A percentile compares a stretch with the other conserved stretches of the same genome.
Evolutionary conservation across 2,329 filamentous ascomycete species (phyloP).

Genomic region (Penicillium sp.): DNA sequence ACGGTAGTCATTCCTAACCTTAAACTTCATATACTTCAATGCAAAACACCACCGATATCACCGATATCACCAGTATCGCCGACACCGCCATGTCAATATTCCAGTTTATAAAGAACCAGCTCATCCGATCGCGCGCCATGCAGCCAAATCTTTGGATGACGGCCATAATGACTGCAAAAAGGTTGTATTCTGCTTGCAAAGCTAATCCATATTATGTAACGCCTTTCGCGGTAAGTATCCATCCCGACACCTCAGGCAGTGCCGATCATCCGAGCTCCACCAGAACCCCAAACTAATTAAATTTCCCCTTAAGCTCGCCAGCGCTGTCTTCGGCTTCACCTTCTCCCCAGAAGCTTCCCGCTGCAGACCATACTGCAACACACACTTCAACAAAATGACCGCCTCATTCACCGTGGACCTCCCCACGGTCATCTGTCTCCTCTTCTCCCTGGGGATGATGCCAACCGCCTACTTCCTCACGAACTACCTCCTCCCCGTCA

Average conservation of each 20-base stretch:
- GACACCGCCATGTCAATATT: background rate
- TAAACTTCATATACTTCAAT: background rate
- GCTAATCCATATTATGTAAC: background rate
- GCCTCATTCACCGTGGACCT: constrained; percentile 39
- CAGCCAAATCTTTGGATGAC: background rate
- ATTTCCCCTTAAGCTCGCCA: constrained; percentile 1
- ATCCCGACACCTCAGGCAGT: background rate
- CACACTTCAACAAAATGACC: constrained; percentile 3
- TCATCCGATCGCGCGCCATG: background rate
- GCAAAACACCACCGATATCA: background rate
- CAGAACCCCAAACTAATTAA: background rate
- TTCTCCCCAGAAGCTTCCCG: background rate
- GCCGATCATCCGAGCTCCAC: background rate
- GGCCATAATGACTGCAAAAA: background rate
- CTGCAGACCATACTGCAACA: background rate
- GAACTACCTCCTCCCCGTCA: constrained; percentile 52
- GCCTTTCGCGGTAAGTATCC: background rate
- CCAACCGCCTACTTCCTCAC: constrained; percentile 54
- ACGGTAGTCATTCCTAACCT: background rate
- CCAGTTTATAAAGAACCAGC: background rate
- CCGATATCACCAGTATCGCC: no score
- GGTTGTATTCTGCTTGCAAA: background rate
- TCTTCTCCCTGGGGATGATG: constrained; percentile 56
- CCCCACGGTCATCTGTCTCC: constrained; percentile 56
- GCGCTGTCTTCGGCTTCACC: background rate